Evolutionary conservation across 208 protist species (phyloP), one percentile per base, ranked within the genome.

Genomic region (Wallacemonas sp.): DNA sequence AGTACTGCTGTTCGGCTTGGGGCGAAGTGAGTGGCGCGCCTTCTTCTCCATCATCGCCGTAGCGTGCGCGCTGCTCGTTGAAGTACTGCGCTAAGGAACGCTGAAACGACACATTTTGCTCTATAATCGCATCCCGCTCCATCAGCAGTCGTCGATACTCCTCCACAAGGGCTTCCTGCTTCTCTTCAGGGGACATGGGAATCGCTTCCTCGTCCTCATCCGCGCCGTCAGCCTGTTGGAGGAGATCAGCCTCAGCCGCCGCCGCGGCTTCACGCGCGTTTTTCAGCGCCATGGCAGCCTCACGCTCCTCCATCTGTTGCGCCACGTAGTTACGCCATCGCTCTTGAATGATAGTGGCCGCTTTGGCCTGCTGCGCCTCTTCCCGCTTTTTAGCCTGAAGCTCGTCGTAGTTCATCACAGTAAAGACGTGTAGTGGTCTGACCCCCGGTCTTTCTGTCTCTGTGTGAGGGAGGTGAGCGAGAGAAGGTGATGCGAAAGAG

Each of bases 1-100:
- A 93, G 77, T 94, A 96, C 62, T 85, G 80, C 41, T 83, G 61
- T 51, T 95, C 90, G 11, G 68, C 77, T 66, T 96, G 86, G 5
- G 80, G 75, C 34, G 85, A 79, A 5, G 77, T 72, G 31, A 83
- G 49, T 61, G 44, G 72, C 39, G 56, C 72, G 53, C 27, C 30
- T 26, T 88, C 71, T n/a, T 77, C 82, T 5, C 28, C 28, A 39
- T 58, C 51, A 62, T 93, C 86, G 4, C 84, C 84, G 62, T 91
- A 88, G 15, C 85, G 76, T 27, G 72, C 68, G 3, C 90, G 90
- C 81, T 93, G 86, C 56, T 93, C 84, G 31, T 79, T 77, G 45
- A 95, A 88, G 79, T 94, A 78, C 24, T 80, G 75, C 2, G 85
- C 73, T 11, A 95, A 54, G n/a, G 78, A 47, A 12, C 90, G 87